Conservation (phyloP, 306 rosid species). For the Gastrolobium villosum region DNA sequence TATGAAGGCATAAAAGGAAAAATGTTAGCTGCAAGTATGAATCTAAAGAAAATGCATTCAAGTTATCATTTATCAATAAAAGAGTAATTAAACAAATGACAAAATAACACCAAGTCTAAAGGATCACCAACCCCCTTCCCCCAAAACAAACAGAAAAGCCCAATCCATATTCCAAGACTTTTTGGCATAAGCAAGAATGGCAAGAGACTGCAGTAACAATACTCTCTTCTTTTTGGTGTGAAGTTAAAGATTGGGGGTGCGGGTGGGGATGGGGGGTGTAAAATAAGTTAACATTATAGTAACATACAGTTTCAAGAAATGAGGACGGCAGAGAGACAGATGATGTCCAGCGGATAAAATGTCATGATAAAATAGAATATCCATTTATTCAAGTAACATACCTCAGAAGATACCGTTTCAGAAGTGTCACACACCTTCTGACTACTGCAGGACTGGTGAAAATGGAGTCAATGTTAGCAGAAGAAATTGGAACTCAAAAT, state of each 20-base stretch:
- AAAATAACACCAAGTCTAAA: constrained; percentile 10
- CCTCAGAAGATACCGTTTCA: constrained; percentile 91
- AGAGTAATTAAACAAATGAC: background rate
- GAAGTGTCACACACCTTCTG: constrained; percentile 84
- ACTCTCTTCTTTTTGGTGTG: background rate
- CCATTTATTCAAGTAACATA: constrained; percentile 50
- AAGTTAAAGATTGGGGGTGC: constrained; percentile 9
- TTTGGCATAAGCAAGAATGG: background rate
- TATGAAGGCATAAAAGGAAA: background rate
- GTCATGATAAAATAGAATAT: constrained; percentile 31
- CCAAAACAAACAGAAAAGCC: constrained; percentile 13
- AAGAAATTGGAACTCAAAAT: constrained; percentile 14
- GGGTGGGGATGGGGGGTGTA: background rate
- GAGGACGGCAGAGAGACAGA: constrained; percentile 16
- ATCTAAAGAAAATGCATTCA: constrained; percentile 15
- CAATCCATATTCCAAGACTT: background rate
- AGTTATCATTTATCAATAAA: background rate
- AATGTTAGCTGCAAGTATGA: constrained; percentile 6
- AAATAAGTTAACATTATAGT: constrained; percentile 23
- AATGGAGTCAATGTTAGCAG: constrained; percentile 53
- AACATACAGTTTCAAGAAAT: constrained; percentile 14
- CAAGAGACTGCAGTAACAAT: background rate
- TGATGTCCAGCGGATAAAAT: constrained; percentile 23
- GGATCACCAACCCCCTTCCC: background rate
- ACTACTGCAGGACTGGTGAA: constrained; percentile 93